Conservation (phyloP, 2,329 filamentous ascomycete genomes). For the Podosphaera aphanis region DNA sequence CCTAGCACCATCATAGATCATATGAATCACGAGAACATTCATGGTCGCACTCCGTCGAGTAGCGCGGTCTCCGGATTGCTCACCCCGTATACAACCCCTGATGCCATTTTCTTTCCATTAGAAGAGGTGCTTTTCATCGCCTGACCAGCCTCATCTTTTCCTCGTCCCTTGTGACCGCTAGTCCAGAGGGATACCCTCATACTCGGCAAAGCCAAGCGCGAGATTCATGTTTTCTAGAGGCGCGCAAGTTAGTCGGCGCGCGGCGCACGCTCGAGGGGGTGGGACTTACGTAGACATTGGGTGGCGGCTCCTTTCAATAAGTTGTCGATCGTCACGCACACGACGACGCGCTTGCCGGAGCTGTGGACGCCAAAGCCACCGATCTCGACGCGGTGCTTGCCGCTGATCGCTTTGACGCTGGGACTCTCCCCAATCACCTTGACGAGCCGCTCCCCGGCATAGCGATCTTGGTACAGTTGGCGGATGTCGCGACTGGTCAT, state of each 20-base stretch:
- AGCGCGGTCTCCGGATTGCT: not conserved
- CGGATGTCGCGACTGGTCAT: slow-evolving; percentile 86
- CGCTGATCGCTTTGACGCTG: slow-evolving; percentile 59
- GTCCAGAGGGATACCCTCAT: slow-evolving; percentile 52
- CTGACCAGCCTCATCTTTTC: too few species aligned
- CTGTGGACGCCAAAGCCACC: slow-evolving; percentile 88
- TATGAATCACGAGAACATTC: too few species aligned
- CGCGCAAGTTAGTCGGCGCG: slow-evolving; percentile 3
- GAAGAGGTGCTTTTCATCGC: too few species aligned
- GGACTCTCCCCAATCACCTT: slow-evolving; percentile 79
- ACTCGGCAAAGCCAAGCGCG: slow-evolving; percentile 69
- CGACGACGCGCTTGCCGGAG: slow-evolving; percentile 73
- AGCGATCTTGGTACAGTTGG: slow-evolving; percentile 86
- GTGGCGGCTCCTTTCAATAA: slow-evolving; percentile 81
- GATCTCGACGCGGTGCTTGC: slow-evolving; percentile 77
- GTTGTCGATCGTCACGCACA: slow-evolving; percentile 87
- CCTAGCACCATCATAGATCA: too few species aligned
- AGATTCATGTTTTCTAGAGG: slow-evolving; percentile 86
- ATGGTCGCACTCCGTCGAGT: too few species aligned
- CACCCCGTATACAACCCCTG: too few species aligned
- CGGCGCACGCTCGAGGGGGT: not conserved
- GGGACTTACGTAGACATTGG: slow-evolving; percentile 62
- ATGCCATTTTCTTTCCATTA: too few species aligned
- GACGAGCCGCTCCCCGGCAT: slow-evolving; percentile 84
- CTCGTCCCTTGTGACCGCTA: slow-evolving; percentile 4